A percentile compares a stretch with the other conserved stretches of the same genome.
Conservation (phyloP, 2,329 filamentous ascomycete genomes). For the Sodiomyces alkalinus region DNA sequence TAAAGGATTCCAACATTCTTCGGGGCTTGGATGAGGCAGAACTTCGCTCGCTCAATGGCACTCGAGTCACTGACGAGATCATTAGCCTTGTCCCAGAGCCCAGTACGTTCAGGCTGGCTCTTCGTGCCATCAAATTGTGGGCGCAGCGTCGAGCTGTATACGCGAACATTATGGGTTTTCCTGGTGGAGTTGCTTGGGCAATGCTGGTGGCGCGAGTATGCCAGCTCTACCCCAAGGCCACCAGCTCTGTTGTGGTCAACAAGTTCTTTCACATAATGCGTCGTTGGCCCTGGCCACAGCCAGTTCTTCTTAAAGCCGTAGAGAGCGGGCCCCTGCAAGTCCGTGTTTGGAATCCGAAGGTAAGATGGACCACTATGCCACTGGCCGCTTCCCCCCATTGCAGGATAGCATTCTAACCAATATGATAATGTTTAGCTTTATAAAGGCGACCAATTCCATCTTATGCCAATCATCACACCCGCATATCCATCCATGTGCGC, state of each 20-base stretch:
- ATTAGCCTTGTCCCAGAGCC: slow-evolving; percentile 76
- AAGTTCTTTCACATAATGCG: slow-evolving; percentile 92
- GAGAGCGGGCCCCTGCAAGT: slow-evolving; percentile 70
- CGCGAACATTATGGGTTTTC: slow-evolving; percentile 90
- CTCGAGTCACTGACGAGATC: slow-evolving; percentile 87
- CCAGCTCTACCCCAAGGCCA: slow-evolving; percentile 88
- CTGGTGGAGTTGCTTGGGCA: slow-evolving; percentile 93
- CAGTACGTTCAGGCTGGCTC: slow-evolving; percentile 74
- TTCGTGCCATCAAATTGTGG: slow-evolving; percentile 93
- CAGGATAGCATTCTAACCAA: too few relatives aligned
- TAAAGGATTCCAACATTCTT: slow-evolving; percentile 73
- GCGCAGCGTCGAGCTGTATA: slow-evolving; percentile 86
- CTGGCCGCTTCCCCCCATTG: not conserved
- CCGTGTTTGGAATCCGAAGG: slow-evolving; percentile 88
- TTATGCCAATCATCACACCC: slow-evolving; percentile 97
- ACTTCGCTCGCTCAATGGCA: slow-evolving; percentile 82
- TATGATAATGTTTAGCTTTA: slow-evolving; percentile 58
- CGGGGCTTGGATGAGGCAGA: slow-evolving; percentile 78
- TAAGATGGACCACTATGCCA: slow-evolving; percentile 20
- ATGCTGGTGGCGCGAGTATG: slow-evolving; percentile 95
- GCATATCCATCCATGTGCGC: slow-evolving; percentile 97
- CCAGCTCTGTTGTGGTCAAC: slow-evolving; percentile 71
- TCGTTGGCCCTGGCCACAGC: slow-evolving; percentile 86
- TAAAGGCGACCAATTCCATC: slow-evolving; percentile 63
- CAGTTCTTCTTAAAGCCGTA: slow-evolving; percentile 79